These are phyloP conservation scores for Lodderomyces orthopsilosis DNA, from an alignment of 1,139 yeast genomes.

Conservation along the genomic window DNA sequence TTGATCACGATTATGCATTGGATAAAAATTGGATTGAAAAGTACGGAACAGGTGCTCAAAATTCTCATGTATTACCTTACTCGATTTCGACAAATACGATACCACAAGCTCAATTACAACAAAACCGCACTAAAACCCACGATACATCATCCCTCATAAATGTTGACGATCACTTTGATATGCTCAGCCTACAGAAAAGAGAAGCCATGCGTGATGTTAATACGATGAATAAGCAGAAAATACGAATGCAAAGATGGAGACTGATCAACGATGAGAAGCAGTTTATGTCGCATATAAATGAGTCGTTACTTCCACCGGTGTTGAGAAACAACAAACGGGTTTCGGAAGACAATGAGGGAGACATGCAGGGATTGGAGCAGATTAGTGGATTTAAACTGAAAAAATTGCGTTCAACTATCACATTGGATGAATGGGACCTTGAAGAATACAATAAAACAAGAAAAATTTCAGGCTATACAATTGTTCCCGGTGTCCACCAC, in stretches of 20 bases:
- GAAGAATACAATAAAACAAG: slow-evolving; percentile 9
- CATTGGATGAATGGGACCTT: slow-evolving; percentile 4
- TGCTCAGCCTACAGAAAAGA: not conserved
- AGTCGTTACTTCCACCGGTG: slow-evolving; percentile 36
- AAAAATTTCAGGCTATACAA: slow-evolving; percentile 8
- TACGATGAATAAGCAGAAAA: slow-evolving; percentile 6
- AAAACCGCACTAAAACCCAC: slow-evolving; percentile 1
- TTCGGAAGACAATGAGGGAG: slow-evolving; percentile 4
- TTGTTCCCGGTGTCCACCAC: slow-evolving; percentile 16
- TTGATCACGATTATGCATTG: slow-evolving; percentile 8
- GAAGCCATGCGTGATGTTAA: not conserved
- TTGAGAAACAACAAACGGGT: slow-evolving; percentile 18
- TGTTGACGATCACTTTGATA: slow-evolving; percentile 7
- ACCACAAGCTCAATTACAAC: not conserved
- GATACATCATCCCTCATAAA: slow-evolving; percentile 3
- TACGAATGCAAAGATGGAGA: slow-evolving; percentile 25
- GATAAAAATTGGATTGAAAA: slow-evolving; percentile 9
- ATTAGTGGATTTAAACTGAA: slow-evolving; percentile 26
- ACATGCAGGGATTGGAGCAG: slow-evolving; percentile 27
- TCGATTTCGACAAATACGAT: slow-evolving; percentile 5
- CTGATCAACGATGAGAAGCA: slow-evolving; percentile 33
- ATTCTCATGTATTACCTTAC: slow-evolving; percentile 1
- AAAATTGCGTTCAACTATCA: slow-evolving; percentile 1
- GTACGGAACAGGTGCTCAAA: not conserved
- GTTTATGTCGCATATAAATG: slow-evolving; percentile 31